These are phyloP conservation scores for Sesbania bispinosa DNA, from an alignment of 306 rosid genomes.

Conservation along the genomic window DNA sequence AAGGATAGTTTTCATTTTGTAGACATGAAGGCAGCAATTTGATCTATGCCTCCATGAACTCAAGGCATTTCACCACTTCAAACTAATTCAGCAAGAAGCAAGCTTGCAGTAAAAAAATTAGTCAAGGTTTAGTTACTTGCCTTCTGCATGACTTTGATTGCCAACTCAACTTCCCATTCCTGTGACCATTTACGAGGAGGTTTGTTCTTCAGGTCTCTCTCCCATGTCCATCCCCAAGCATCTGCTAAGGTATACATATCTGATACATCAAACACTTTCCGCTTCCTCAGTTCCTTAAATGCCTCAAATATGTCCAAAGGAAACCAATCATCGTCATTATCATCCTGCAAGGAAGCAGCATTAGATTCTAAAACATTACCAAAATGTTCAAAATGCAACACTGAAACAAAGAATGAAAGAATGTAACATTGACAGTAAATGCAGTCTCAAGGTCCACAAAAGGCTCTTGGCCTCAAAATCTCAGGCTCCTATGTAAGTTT, in stretches of 20 bases:
- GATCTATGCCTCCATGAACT: constrained; percentile 14
- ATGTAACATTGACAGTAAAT: constrained; percentile 13
- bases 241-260: constrained; percentile 96
- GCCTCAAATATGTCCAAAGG: constrained; percentile 83
- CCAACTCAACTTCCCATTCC: constrained; percentile 94
- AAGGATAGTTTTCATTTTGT: constrained; percentile 16
- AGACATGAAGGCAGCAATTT: constrained; percentile 1
- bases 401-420: constrained; percentile 13
- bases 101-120: constrained; percentile 20
- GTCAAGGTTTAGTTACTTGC: constrained; percentile 44
- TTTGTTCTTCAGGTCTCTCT: constrained; percentile 62
- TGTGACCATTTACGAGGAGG: constrained; percentile 85
- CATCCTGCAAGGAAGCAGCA: constrained; percentile 50
- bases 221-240: constrained; percentile 99
- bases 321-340: constrained; percentile 93
- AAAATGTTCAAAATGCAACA: constrained; percentile 9
- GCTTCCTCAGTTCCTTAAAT: constrained; percentile 81
- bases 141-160: constrained; percentile 77
- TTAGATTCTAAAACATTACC: constrained; percentile 10
- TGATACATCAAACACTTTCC: constrained; percentile 76
- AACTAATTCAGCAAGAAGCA: constrained; percentile 25
- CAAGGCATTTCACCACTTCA: constrained; percentile 1
- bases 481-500: not conserved
- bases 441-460: not conserved
- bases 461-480: constrained; percentile 24